Conservation (phyloP, 495 filamentous ascomycete species). For the Aspergillus ostianus region DNA sequence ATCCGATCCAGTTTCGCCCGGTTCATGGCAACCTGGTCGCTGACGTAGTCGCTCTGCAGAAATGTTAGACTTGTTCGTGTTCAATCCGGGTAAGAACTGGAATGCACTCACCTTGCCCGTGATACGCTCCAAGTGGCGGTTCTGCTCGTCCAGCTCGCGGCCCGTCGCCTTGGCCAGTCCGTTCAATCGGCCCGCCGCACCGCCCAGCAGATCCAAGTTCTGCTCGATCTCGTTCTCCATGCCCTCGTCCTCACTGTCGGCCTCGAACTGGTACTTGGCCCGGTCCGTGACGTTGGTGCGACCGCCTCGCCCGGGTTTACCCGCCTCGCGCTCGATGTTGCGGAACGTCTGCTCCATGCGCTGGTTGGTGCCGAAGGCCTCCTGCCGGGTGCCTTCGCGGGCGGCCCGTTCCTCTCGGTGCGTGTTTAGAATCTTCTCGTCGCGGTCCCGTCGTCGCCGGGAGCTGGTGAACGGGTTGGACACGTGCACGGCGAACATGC, state of each 20-base stretch:
- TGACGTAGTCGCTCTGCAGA: conserved; percentile 61
- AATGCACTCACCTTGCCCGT: conserved; percentile 58
- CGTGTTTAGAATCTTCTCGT: conserved; percentile 59
- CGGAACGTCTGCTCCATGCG: conserved; percentile 61
- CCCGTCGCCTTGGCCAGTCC: conserved; percentile 67
- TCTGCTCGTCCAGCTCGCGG: conserved; percentile 71
- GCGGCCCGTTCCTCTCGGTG: conserved; percentile 65
- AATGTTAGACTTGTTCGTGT: conserved; percentile 27
- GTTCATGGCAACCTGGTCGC: conserved; percentile 71
- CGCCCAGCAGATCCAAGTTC: conserved; percentile 59
- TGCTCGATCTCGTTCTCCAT: conserved; percentile 73
- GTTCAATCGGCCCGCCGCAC: conserved; percentile 63
- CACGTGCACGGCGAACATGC: conserved; percentile 80
- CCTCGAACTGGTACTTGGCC: conserved; percentile 76
- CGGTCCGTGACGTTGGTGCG: conserved; percentile 63
- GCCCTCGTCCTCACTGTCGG: conserved; percentile 71
- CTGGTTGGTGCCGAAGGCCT: conserved; percentile 56
- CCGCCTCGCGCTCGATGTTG: conserved; percentile 46
- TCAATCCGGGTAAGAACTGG: neutral
- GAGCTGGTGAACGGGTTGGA: conserved; percentile 68
- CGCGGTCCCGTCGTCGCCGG: conserved; percentile 55
- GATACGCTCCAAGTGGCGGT: conserved; percentile 71
- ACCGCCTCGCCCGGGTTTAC: conserved; percentile 31
- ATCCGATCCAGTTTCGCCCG: conserved; percentile 63
- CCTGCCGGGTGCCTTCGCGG: conserved; percentile 64